Evolutionary conservation across 306 rosid species (phyloP).

Genomic region (Neltuma alba): DNA sequence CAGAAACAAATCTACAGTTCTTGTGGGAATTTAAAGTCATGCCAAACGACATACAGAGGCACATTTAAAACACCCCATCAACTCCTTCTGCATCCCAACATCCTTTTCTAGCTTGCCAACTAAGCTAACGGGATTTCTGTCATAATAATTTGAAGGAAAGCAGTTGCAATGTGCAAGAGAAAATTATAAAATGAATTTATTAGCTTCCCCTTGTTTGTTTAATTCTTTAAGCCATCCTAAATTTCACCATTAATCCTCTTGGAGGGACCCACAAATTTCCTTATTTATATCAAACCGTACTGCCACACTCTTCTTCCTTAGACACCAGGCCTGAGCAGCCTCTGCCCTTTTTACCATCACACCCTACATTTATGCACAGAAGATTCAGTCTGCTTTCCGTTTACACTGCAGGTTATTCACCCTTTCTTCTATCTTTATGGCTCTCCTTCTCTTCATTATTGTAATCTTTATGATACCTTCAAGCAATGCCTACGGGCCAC

Average conservation of each 20-base stretch:
- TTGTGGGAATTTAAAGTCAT: slow-evolving; percentile 39
- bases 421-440: slow-evolving; percentile 48
- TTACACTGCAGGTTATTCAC: slow-evolving; percentile 19
- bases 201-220: slow-evolving; percentile 16
- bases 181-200: slow-evolving; percentile 6
- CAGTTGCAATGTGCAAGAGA: slow-evolving; percentile 21
- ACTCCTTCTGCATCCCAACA: slow-evolving; percentile 55
- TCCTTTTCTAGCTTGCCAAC: slow-evolving; percentile 57
- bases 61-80: slow-evolving; percentile 62
- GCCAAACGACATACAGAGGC: slow-evolving; percentile 12
- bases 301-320: slow-evolving; percentile 49
- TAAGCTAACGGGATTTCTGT: slow-evolving; percentile 47
- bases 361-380: slow-evolving; percentile 51
- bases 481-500: slow-evolving; percentile 75
- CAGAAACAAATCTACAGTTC: neutral
- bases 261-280: slow-evolving; percentile 52
- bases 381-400: slow-evolving; percentile 50
- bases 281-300: slow-evolving; percentile 58
- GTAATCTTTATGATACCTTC: slow-evolving; percentile 51
- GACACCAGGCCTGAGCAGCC: slow-evolving; percentile 33
- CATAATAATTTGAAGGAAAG: slow-evolving; percentile 46
- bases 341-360: slow-evolving; percentile 32
- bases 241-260: slow-evolving; percentile 35
- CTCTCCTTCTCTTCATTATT: slow-evolving; percentile 50
- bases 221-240: slow-evolving; percentile 33